Conservation (phyloP, 176 grass and related monocot species). For the Lolium perenne region DNA sequence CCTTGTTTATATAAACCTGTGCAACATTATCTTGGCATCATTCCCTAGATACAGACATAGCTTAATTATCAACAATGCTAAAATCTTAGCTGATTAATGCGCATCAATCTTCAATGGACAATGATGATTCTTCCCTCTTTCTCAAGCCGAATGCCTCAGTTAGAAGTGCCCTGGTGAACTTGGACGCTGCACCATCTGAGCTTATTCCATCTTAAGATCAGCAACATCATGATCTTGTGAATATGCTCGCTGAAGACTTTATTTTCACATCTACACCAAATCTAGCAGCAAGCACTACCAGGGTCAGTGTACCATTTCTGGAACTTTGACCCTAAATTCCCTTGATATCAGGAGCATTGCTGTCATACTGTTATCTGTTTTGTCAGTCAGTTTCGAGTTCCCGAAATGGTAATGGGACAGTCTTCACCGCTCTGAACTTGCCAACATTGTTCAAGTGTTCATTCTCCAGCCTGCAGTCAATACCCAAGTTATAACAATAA, state of each 20-base stretch:
- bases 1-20: constrained; percentile 31
- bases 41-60: constrained; percentile 34
- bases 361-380: constrained; percentile 1
- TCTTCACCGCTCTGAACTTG: neutral
- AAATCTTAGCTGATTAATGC: constrained; percentile 38
- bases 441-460: no score
- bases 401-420: constrained; percentile 79
- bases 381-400: constrained; percentile 69
- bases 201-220: constrained; percentile 51
- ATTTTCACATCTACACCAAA: constrained; percentile 39
- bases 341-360: constrained; percentile 35
- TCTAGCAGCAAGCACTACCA: constrained; percentile 31
- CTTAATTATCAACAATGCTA: constrained; percentile 33
- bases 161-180: constrained; percentile 6
- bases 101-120: constrained; percentile 42
- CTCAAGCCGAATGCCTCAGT: constrained; percentile 28
- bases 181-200: constrained; percentile 15
- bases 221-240: constrained; percentile 31
- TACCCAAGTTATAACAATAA: constrained; percentile 6
- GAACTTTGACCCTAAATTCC: constrained; percentile 30
- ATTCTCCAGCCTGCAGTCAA: constrained; percentile 37
- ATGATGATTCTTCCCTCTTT: constrained; percentile 33
- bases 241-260: constrained; percentile 46
- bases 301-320: constrained; percentile 4
- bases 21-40: constrained; percentile 25